Base-by-base conservation (phyloP, 2,329 filamentous ascomycete species). In the Hirsutella minnesotensis region DNA sequence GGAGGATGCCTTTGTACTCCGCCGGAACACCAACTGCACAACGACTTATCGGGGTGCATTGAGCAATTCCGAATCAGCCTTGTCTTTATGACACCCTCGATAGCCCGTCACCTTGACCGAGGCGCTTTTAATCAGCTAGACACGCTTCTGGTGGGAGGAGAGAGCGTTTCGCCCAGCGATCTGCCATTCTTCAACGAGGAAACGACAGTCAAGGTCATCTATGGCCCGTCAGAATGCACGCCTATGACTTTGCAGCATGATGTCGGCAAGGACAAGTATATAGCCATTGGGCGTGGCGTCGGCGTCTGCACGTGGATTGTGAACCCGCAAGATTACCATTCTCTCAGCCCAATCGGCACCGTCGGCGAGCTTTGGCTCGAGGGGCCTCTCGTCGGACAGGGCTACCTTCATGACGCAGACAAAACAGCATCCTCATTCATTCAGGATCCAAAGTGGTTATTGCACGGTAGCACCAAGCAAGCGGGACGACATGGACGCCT, bases 351-450 rank as follows among this genome's bases (percentile, higher is more conserved):
- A 0, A 44, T 55, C 31, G 47, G 48, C 5, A 33, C 41, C 10
- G 35, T 51, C 3, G 53, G 52, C 12, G 51, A 55, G 30, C 44
- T 51, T 0, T 41, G 46, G 8, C 44, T 55, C 9, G 52, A 56
- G 20, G 49, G 48, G 1, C 48, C 49, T 12, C 39, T 47, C 2
- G 46, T 55, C 16, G 49, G 49, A 4, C 39, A 41, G 1, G 50
- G 50, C 16, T 56, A 44, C 19, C 43, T 52, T 18, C 12, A 45
- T 3, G 40, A 48, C 19, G 33, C 36, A 0, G 35, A 42, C 0
- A 45, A 44, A 38, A 51, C 50, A 4, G 53, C 16, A 40, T 49
- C 36, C 42, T 51, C n/a, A 53, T 65, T 52, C 16, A 22, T 46
- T 19, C 16, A 41, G 10, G 44, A 46, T n/a, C 40, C 44, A 13